Evolutionary conservation across 805 yeast species (phyloP), one percentile per base, ranked within the genome.

Genomic region (Candida rishiriensis): DNA sequence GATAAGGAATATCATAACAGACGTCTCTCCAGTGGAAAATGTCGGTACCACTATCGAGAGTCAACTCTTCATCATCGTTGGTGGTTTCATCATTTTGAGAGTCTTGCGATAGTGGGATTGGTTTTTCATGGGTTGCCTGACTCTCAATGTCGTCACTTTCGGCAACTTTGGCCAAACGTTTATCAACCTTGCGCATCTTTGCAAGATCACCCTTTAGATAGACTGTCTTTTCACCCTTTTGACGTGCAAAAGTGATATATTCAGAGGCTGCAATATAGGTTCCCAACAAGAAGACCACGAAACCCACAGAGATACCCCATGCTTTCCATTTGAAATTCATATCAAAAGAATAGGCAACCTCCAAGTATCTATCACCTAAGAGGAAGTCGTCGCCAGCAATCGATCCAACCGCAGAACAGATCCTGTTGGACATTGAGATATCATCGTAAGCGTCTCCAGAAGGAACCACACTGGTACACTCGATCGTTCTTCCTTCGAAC

Each of bases 1-100:
- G 77, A 50, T 79, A 77, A 54, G 75, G 72, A 44, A 85, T 78
- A 49, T 79, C 83, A 59, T 81, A 85, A 55, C 81, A 74, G 28
- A 85, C 78, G 54, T 85, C 72, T 60, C 77, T 74, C 91, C 91
- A 85, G 55, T 81, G 85, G 72, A 83, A 83, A 34, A 81, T 74
- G 39, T 76, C 78, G 14, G 61, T 60, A 38, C 69, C 60, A 26
- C 47, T 52, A 10, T 36, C 41, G 9, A 55, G 35, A 7, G 9
- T 17, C 18, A 40, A 17, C 9, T 34, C 13, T 40, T 40, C 15
- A 54, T 40, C 30, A 3, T 33, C 15, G 18, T 29, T 37, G 11
- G 15, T 68, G 52, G 21, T 39, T 10, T 54, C 69, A 71, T 75
- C 28, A 57, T 59, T 29, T 60, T 40, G n/a, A 29, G 53, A 42